These are phyloP conservation scores for Aegilops umbellulata DNA, from an alignment of 176 grass and related monocot genomes.

Conservation along the genomic window DNA sequence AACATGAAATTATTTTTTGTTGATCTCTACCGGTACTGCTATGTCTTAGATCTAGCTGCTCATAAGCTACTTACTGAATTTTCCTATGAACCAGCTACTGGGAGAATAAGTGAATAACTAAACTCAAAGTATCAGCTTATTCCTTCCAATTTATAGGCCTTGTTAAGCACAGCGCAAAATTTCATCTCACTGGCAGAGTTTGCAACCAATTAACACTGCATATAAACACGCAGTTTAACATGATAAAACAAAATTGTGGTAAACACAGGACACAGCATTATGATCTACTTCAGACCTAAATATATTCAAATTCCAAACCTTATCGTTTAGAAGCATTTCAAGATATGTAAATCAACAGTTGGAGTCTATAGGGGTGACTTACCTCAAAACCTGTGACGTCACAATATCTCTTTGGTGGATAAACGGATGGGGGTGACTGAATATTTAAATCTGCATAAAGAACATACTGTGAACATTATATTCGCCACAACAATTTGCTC, in stretches of 20 bases:
- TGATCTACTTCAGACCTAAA: background rate
- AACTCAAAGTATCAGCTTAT: background rate
- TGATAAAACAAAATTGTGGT: background rate
- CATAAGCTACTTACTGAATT: background rate
- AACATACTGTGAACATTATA: background rate
- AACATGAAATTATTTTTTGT: background rate
- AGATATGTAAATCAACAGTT: background rate
- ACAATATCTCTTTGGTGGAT: conserved; percentile 94
- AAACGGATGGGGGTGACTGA: conserved; percentile 86
- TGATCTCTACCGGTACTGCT: background rate
- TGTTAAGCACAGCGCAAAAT: background rate
- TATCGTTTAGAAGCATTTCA: background rate
- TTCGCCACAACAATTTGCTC: background rate
- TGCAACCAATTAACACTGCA: background rate
- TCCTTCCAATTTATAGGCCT: background rate
- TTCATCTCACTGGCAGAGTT: background rate
- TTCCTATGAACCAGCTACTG: background rate
- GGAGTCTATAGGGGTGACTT: conserved; percentile 22
- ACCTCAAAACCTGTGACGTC: conserved; percentile 98
- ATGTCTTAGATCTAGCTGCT: background rate
- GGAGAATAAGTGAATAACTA: conserved; percentile 5
- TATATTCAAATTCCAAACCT: background rate
- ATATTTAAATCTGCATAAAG: conserved; percentile 82
- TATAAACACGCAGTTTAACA: background rate
- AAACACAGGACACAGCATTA: background rate